phyloP scores from a whole-genome alignment of 345 rosid genomes.

The Populus alba region DNA sequence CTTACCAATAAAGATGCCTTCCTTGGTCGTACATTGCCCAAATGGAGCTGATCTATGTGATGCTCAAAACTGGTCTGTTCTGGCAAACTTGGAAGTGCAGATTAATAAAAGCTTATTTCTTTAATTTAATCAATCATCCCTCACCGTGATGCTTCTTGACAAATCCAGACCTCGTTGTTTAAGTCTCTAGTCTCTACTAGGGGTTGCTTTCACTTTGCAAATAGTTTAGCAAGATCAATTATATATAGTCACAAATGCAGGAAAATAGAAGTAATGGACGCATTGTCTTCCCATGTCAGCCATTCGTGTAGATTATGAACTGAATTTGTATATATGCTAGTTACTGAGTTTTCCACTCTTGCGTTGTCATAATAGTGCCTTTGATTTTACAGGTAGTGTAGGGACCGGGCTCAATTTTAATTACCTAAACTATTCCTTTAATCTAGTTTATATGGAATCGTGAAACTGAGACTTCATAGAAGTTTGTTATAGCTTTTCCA shows the following conservation, averaged over 20 bases:
- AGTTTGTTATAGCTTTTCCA: neutral
- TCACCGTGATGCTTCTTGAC: neutral
- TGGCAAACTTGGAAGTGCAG: neutral
- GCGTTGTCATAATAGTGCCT: neutral
- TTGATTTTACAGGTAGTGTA: neutral
- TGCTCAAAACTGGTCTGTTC: neutral
- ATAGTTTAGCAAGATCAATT: neutral
- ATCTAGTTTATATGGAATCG: neutral
- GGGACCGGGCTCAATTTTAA: neutral
- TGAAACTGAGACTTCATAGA: neutral
- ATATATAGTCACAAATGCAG: neutral
- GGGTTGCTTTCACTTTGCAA: neutral
- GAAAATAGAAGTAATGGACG: neutral
- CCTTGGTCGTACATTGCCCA: neutral
- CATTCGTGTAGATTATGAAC: neutral
- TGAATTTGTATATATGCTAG: too few relatives aligned
- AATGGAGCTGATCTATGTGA: neutral
- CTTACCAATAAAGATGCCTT: neutral
- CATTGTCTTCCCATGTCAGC: neutral
- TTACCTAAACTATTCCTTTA: neutral
- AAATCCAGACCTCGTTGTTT: neutral
- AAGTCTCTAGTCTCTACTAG: neutral
- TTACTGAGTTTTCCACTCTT: neutral
- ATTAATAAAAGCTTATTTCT: neutral
- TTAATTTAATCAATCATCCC: neutral